Evolutionary conservation across 257 asterid species (phyloP), one percentile per base, ranked within the genome.

Genomic region (Gynochthodes officinalis): DNA sequence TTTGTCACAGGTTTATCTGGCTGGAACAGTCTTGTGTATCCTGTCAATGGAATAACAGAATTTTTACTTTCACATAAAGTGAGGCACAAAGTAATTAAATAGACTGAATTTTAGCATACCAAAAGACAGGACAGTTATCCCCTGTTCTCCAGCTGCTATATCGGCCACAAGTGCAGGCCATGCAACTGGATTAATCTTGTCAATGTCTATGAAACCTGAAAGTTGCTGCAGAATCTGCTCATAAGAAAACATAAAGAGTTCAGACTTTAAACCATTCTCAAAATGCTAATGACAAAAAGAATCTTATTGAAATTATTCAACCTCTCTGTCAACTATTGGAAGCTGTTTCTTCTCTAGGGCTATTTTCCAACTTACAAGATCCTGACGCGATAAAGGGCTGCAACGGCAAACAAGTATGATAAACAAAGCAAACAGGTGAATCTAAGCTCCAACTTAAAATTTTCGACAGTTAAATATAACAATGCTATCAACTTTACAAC

Each of bases 131-230:
- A 98, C 84, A 60, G 83, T 81, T 67, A 95, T 95, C 64, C 96
- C 90, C 84, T 92, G 98, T 79, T 95, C 99, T 62, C 94, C 97
- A 42, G 92, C 91, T 72, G 89, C 80, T 75, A 89, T 70, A 82
- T 95, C 99, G 73, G 98, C 97, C 59, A 75, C 96, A 76, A 95
- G 79, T 57, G 98, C 95, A 63, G 99, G 98, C 99, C 98, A 92
- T 73, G 99, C 99, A 86, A 87, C 99, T 66, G 90, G 96, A 76
- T 95, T 64, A 54, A 95, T 92, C 92, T 90, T 95, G 79, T 82
- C 97, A 79, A 89, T 76, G 80, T 95, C 99, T 70, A 95, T 95
- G 89, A 89, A 95, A 73, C 99, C 98, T 30, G 96, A 86, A 78
- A 86, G 72, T 83, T 82, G 93, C 90, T 87, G 95, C 87, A 92